Evolutionary conservation across 2,329 filamentous ascomycete species (phyloP).

Genomic region (Atkinsonella texensis): DNA sequence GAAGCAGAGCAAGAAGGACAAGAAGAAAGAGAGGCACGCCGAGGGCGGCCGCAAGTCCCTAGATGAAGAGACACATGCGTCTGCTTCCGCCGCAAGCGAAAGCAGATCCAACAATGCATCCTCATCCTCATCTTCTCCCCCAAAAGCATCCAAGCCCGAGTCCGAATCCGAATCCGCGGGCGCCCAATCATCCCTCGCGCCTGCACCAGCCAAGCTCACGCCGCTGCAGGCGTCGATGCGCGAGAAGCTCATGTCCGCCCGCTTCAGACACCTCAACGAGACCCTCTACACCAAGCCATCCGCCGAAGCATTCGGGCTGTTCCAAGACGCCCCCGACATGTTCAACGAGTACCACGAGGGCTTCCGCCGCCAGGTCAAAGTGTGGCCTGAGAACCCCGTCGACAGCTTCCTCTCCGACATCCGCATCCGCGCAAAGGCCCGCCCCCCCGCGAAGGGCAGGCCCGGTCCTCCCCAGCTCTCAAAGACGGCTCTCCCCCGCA

Average conservation of each 20-base stretch:
- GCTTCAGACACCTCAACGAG: conserved; percentile 95
- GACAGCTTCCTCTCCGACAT: conserved; percentile 72
- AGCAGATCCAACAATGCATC: conserved; percentile 6
- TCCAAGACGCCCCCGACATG: conserved; percentile 77
- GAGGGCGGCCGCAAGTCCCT: conserved; percentile 14
- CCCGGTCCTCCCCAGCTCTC: conserved; percentile 16
- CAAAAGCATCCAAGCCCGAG: conserved; percentile 8
- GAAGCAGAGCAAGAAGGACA: conserved; percentile 27
- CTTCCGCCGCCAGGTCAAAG: conserved; percentile 87
- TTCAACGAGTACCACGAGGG: conserved; percentile 94
- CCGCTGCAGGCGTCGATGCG: conserved; percentile 91
- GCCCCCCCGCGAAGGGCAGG: conserved; percentile 18
- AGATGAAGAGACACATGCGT: conserved; percentile 6
- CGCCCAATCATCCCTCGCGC: conserved; percentile 25
- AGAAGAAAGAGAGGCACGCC: conserved; percentile 18
- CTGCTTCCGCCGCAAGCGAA: conserved; percentile 9
- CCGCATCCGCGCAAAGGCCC: conserved; percentile 49
- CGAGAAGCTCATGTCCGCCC: conserved; percentile 84
- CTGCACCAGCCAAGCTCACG: conserved; percentile 55
- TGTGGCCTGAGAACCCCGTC: conserved; percentile 95
- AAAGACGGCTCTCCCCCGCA: conserved; percentile 53
- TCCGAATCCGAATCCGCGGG: conserved; percentile 10
- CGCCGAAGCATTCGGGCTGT: conserved; percentile 67
- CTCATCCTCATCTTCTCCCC: conserved; percentile 1
- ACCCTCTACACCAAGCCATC: conserved; percentile 91